Percentiles rank a stretch among this genome's conserved stretches.
Evolutionary conservation across 148 eudicot species (phyloP).

Genomic region (Cornus kousa): DNA sequence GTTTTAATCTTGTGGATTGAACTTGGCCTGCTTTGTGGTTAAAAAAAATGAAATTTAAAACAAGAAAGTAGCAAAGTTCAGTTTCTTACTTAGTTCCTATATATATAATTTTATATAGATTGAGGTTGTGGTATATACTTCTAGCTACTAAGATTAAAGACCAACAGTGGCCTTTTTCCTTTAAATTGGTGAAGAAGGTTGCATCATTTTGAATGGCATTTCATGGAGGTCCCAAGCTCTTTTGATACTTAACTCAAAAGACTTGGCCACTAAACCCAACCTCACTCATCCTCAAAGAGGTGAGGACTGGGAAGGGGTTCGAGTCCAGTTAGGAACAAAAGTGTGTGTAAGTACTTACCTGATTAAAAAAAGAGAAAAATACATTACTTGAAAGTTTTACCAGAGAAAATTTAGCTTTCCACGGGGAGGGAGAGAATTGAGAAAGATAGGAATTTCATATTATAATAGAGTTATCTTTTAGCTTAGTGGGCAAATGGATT

Average conservation of each 20-base stretch:
- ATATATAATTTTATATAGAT: no score
- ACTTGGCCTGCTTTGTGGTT: constrained; percentile 6
- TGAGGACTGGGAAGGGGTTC: no score
- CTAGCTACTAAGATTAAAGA: not conserved
- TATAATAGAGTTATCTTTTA: constrained; percentile 6
- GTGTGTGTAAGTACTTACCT: no score
- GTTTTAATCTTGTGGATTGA: not conserved
- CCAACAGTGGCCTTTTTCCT: not conserved
- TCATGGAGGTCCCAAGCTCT: no score
- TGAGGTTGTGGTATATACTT: no score
- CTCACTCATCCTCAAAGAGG: no score
- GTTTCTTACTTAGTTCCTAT: not conserved
- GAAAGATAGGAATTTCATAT: not conserved
- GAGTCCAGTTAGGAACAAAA: no score
- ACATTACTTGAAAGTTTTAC: not conserved
- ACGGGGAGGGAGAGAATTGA: not conserved
- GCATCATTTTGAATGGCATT: no score
- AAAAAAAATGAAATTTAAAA: not conserved
- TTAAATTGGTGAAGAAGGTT: no score
- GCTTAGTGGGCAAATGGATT: constrained; percentile 19
- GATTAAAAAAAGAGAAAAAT: no score
- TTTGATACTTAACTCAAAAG: no score
- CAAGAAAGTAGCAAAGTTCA: constrained; percentile 12
- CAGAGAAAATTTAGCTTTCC: not conserved
- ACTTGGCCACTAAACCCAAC: no score